These are phyloP conservation scores for Kluyveromyces lactis DNA, from an alignment of 805 yeast species.

Conservation along the genomic window DNA sequence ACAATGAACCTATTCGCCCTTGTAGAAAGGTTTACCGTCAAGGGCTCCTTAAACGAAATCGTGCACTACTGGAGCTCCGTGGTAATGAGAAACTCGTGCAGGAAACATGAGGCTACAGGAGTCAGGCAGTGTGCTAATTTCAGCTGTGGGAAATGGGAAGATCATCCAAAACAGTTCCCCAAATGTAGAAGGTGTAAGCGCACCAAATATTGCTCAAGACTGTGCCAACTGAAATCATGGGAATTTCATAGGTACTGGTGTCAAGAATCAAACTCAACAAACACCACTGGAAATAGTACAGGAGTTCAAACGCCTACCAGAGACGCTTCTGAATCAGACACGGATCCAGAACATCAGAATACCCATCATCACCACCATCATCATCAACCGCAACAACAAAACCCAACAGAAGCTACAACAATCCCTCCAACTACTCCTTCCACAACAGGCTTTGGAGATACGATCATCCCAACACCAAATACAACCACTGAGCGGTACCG, in stretches of 20 bases:
- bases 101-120: constrained; percentile 80
- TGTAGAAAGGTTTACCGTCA: constrained; percentile 82
- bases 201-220: constrained; percentile 89
- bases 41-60: constrained; percentile 58
- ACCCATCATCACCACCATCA: too few species aligned
- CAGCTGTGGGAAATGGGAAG: constrained; percentile 92
- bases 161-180: constrained; percentile 82
- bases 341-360: too few species aligned
- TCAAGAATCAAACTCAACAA: constrained; percentile 34
- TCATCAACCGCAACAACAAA: too few species aligned
- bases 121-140: constrained; percentile 92
- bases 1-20: constrained; percentile 75
- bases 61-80: constrained; percentile 96
- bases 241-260: constrained; percentile 93
- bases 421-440: too few species aligned
- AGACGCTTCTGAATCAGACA: neutral
- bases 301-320: constrained; percentile 14
- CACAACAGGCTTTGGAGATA: too few species aligned
- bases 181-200: constrained; percentile 91
- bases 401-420: too few species aligned
- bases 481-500: too few species aligned
- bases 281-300: constrained; percentile 9
- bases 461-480: too few species aligned
- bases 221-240: constrained; percentile 91
- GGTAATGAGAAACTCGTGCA: constrained; percentile 92